Evolutionary conservation across 192 early-diverging fungal genomes (phyloP), one percentile per base, ranked within the genome.

Genomic region (Podila minutissima): DNA sequence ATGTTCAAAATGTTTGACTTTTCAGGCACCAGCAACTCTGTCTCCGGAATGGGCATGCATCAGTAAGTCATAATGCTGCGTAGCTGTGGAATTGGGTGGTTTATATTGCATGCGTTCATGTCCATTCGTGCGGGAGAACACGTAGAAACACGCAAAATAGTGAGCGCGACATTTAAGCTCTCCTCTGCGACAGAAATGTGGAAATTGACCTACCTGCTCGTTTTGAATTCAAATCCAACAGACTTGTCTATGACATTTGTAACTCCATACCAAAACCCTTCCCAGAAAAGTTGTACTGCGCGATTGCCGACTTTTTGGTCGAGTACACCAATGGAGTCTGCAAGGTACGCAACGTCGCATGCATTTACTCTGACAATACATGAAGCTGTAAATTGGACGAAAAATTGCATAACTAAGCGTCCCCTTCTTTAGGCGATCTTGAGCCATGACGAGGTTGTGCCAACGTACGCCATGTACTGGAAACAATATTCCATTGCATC

Each of bases 181-280:
- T 6, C 35, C 35, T 37, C 35, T 37, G 35, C 1, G 35, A 17
- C 41, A 8, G 15, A 46, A 46, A 24, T 24, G 20, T 55, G 53
- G 53, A 55, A 24, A 55, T 55, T 55, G 41, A 46, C 41, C 15
- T 4, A 13, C 41, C n/a, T 55, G 53, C 0, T 24, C 19, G 1
- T 55, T 22, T 22, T 26, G 41, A 46, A 46, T 46, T 46, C 8
- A 46, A 46, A 55, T 6, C 9, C 4, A 37, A 37, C 35, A 90
- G 89, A 74, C 78, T 87, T 10, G 91, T 93, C 5, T 96, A 95
- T 74, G 95, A 95, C 74, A 88, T 94, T 69, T 96, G 95, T 69
- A 94, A 89, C 50, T 90, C 93, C 41, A 74, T 86, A 24, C 95
- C 95, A 35, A 89, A 89, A 63, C 90, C 93, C 8, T 86, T 89